Percentiles rank a stretch among this genome's conserved stretches.
These are phyloP conservation scores for Effrenium voratum DNA, from an alignment of 73 alveolate genomes.

Conservation along the genomic window DNA sequence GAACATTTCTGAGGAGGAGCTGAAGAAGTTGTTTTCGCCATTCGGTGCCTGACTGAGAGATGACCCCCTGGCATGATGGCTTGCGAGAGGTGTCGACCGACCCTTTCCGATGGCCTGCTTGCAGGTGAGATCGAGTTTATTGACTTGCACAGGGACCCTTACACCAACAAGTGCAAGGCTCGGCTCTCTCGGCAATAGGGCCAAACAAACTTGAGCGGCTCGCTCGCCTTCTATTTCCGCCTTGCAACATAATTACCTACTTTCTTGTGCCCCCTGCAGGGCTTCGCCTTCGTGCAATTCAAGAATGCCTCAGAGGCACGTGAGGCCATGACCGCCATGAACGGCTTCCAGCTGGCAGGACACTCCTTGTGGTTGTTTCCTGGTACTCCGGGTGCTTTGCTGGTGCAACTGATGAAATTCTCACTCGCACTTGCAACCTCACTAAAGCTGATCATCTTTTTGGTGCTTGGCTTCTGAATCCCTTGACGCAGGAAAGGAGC, in stretches of 20 bases:
- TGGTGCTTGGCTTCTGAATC: too few species aligned
- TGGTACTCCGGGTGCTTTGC: too few species aligned
- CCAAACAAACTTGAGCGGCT: too few species aligned
- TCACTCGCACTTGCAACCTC: too few species aligned
- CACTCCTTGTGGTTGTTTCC: too few species aligned
- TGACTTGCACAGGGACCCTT: constrained; percentile 87
- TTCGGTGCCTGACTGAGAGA: constrained; percentile 16
- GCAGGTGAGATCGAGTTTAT: constrained; percentile 76
- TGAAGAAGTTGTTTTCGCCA: constrained; percentile 85
- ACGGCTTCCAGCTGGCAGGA: constrained; percentile 95
- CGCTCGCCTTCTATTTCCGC: too few species aligned
- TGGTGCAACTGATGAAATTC: too few species aligned
- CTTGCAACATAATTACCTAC: background rate
- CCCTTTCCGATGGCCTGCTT: too few species aligned
- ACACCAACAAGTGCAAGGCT: constrained; percentile 95
- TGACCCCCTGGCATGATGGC: background rate
- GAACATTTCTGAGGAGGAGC: constrained; percentile 80
- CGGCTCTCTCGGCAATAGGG: too few species aligned
- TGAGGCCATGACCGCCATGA: constrained; percentile 95
- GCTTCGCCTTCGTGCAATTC: constrained; percentile 96
- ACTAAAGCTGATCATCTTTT: too few species aligned
- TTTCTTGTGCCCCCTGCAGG: constrained; percentile 86
- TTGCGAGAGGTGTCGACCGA: background rate
- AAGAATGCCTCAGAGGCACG: constrained; percentile 95
- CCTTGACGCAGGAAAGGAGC: constrained; percentile 94